These are phyloP conservation scores for Spencermartinsiella ligniputridi DNA, from an alignment of 1,139 yeast species.

Conservation along the genomic window DNA sequence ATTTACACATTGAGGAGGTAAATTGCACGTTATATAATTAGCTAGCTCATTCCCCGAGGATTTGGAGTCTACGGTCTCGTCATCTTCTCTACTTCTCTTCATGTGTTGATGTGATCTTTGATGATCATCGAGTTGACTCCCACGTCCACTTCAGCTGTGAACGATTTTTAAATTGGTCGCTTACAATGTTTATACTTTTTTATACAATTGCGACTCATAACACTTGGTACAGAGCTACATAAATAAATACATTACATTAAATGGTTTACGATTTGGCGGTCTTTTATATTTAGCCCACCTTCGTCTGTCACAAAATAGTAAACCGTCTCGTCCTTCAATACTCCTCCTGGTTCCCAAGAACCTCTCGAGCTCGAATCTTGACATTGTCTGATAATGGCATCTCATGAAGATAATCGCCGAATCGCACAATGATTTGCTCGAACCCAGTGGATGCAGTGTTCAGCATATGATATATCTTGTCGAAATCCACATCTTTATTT, in stretches of 20 bases:
- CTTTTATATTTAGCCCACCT: no score
- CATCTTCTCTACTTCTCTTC: constrained; percentile 5
- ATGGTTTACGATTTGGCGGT: no score
- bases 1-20: constrained; percentile 17
- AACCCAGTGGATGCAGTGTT: constrained; percentile 26
- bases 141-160: no score
- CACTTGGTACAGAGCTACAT: no score
- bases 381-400: constrained; percentile 21
- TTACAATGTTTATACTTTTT: no score
- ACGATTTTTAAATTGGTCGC: no score
- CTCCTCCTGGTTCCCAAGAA: neutral
- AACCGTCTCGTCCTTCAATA: no score
- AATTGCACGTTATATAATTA: constrained; percentile 10
- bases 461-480: constrained; percentile 16
- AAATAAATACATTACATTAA: no score
- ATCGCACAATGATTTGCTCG: constrained; percentile 24
- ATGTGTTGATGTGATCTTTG: no score
- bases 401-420: constrained; percentile 26
- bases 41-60: neutral
- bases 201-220: no score
- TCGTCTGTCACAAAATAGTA: no score
- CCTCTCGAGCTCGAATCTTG: neutral
- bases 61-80: neutral
- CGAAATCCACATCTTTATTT: constrained; percentile 14
- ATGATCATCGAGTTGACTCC: no score